Conservation (phyloP, 176 grass and related monocot genomes). For the Pontederia crassipes region DNA sequence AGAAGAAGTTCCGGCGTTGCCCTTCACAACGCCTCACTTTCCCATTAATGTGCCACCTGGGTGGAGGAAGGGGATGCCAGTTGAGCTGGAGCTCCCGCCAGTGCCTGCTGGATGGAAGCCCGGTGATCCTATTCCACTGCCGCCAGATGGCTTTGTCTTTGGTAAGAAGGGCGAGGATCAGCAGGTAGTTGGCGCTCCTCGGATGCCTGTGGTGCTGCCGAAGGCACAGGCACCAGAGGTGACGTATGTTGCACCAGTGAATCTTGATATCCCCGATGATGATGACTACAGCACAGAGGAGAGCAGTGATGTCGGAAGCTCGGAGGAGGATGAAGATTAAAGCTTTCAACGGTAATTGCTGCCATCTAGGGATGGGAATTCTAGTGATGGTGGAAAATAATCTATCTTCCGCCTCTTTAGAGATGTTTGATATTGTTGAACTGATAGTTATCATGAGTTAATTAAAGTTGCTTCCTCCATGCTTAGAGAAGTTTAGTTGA, state of each 20-base stretch:
- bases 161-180: conserved; percentile 47
- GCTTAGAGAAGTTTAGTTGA: too few relatives aligned
- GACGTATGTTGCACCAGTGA: conserved; percentile 21
- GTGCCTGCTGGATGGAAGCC: conserved; percentile 91
- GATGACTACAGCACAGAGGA: conserved; percentile 75
- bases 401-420: too few relatives aligned
- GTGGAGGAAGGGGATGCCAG: conserved; percentile 38
- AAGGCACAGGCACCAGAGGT: conserved; percentile 52
- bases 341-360: conserved; percentile 7
- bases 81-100: conserved; percentile 34
- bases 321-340: conserved; percentile 95
- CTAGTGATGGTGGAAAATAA: neutral
- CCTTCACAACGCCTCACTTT: conserved; percentile 21
- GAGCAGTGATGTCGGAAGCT: conserved; percentile 75
- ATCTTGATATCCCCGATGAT: conserved; percentile 60
- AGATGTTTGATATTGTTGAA: too few relatives aligned
- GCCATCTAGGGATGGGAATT: neutral
- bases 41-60: conserved; percentile 53
- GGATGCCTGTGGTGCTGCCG: conserved; percentile 1
- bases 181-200: conserved; percentile 18
- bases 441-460: too few relatives aligned
- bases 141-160: conserved; percentile 29
- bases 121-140: conserved; percentile 62
- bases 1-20: conserved; percentile 24
- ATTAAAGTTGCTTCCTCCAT: too few relatives aligned